These are phyloP conservation scores for Clonostachys solani DNA, from an alignment of 2,329 filamentous ascomycete species.

Conservation along the genomic window DNA sequence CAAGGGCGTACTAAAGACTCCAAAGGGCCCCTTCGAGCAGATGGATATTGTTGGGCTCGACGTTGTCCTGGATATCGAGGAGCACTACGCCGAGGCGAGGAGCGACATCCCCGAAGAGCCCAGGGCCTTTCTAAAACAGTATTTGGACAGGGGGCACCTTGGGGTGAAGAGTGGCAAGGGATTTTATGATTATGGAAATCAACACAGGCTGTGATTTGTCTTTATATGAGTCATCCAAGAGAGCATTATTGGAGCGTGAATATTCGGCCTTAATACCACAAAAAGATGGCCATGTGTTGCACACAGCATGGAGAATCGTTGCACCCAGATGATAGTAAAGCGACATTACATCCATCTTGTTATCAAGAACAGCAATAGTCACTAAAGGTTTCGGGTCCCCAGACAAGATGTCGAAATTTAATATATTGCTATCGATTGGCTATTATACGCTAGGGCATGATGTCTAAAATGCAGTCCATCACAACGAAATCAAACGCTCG, in stretches of 20 bases:
- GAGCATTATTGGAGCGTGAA: background rate
- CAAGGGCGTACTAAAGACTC: conserved; percentile 18
- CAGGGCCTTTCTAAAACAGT: conserved; percentile 13
- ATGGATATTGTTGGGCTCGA: conserved; percentile 24
- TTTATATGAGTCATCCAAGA: background rate
- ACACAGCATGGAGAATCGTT: too few species aligned
- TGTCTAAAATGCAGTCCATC: too few species aligned
- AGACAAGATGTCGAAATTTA: too few species aligned
- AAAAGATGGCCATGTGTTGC: too few species aligned
- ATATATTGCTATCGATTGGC: too few species aligned
- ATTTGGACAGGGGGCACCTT: conserved; percentile 13
- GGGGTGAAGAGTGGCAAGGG: conserved; percentile 20
- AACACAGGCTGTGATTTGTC: background rate
- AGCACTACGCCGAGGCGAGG: conserved; percentile 19
- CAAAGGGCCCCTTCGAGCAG: conserved; percentile 20
- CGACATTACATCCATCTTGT: too few species aligned
- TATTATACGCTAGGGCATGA: too few species aligned
- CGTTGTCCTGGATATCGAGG: conserved; percentile 21
- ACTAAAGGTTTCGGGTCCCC: too few species aligned
- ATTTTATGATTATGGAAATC: conserved; percentile 14
- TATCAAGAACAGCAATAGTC: too few species aligned
- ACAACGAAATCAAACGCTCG: too few species aligned
- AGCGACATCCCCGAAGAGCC: conserved; percentile 13
- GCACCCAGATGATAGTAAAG: too few species aligned
- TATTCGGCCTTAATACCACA: too few species aligned